Conservation (phyloP, 1,284 basidiomycete genomes). For the Boletus holoroseus region DNA sequence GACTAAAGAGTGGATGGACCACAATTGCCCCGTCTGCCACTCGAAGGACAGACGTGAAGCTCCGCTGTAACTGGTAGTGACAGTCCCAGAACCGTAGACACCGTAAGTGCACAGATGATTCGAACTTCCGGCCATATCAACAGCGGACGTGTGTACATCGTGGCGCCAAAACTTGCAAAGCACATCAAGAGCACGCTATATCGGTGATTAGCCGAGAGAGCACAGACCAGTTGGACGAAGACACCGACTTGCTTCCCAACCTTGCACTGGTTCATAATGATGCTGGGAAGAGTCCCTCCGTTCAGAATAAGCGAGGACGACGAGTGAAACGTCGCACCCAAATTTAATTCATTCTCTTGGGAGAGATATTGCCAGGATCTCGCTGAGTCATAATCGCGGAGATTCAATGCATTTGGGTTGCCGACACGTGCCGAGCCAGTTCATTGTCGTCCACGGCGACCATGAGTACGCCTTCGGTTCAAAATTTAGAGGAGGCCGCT, state of each 20-base stretch:
- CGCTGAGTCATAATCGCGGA: constrained; percentile 27
- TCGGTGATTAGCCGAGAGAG: not conserved
- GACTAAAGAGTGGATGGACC: too few species aligned
- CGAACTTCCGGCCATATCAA: not conserved
- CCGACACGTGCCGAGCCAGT: constrained; percentile 17
- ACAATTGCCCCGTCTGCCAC: too few species aligned
- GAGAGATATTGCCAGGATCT: not conserved
- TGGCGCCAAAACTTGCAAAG: not conserved
- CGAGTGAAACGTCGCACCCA: not conserved
- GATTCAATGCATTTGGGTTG: constrained; percentile 15
- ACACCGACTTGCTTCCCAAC: not conserved
- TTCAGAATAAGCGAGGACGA: not conserved
- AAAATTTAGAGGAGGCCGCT: constrained; percentile 58
- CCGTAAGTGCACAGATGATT: not conserved
- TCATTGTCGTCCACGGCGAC: constrained; percentile 1
- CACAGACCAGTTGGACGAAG: not conserved
- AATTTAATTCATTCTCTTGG: constrained; percentile 5
- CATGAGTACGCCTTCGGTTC: constrained; percentile 34
- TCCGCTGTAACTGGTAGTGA: not conserved
- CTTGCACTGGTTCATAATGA: constrained; percentile 2
- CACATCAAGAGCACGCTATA: not conserved
- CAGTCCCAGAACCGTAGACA: not conserved
- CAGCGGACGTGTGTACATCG: not conserved
- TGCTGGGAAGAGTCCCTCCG: not conserved
- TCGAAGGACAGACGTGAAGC: not conserved